phyloP scores from a whole-genome alignment of 345 rosid species.

The Theobroma cacao region DNA sequence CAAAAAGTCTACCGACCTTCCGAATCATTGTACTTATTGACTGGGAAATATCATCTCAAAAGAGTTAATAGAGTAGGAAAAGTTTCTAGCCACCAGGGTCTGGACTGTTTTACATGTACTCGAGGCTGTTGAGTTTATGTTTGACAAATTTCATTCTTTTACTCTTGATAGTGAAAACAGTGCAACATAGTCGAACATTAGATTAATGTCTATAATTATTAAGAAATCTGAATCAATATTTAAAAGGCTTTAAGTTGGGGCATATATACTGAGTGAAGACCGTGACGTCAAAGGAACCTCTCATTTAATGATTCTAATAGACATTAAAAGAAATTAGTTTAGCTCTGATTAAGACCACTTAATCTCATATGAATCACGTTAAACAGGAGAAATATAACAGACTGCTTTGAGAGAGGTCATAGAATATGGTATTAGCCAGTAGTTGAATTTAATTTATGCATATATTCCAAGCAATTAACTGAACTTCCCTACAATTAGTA shows the following conservation, averaged over 20 bases:
- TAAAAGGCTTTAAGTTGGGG: neutral
- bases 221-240: neutral
- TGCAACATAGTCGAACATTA: neutral
- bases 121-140: neutral
- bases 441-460: neutral
- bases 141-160: neutral
- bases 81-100: neutral
- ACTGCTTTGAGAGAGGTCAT: neutral
- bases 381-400: neutral
- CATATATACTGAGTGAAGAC: neutral
- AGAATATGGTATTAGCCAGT: neutral
- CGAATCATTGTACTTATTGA: neutral
- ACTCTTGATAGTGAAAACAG: neutral
- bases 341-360: neutral
- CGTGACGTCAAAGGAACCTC: neutral
- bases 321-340: neutral
- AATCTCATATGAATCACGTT: neutral
- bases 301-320: neutral
- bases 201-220: neutral
- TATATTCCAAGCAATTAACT: neutral
- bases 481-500: too few species aligned
- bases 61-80: neutral
- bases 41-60: neutral
- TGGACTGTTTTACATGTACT: neutral
- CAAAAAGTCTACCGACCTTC: conserved; percentile 20